These are phyloP conservation scores for Aurifilum marmelostoma DNA, from an alignment of 2,329 filamentous ascomycete genomes.

Conservation along the genomic window DNA sequence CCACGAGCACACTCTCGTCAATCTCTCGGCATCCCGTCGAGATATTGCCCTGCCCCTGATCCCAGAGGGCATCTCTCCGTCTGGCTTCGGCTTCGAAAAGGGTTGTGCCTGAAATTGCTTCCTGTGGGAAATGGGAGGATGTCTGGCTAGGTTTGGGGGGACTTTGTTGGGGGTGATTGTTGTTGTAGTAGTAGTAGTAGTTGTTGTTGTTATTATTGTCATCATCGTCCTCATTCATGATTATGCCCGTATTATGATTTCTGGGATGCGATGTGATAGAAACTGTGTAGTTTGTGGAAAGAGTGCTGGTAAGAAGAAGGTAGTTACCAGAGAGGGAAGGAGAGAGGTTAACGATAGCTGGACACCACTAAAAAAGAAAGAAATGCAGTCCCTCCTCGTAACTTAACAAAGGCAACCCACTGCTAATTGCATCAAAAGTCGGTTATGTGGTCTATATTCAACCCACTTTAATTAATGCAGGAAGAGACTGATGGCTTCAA, in stretches of 20 bases:
- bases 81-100: constrained; percentile 45
- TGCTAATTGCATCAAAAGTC: neutral
- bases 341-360: neutral
- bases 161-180: neutral
- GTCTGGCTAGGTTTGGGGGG: neutral
- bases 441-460: neutral
- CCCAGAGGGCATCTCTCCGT: constrained; percentile 39
- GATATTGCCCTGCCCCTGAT: constrained; percentile 37
- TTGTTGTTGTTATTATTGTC: neutral
- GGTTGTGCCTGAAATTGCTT: constrained; percentile 48
- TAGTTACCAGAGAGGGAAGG: neutral
- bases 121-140: neutral
- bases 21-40: constrained; percentile 52
- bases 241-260: neutral
- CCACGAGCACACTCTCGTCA: constrained; percentile 48
- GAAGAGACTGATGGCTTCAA: neutral
- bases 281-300: neutral
- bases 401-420: neutral
- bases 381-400: neutral
- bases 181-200: no score
- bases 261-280: neutral
- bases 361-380: neutral
- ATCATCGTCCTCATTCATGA: neutral
- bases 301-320: neutral
- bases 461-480: neutral